Conservation (phyloP, 139 green algal species). For the Trebouxia sp. region DNA sequence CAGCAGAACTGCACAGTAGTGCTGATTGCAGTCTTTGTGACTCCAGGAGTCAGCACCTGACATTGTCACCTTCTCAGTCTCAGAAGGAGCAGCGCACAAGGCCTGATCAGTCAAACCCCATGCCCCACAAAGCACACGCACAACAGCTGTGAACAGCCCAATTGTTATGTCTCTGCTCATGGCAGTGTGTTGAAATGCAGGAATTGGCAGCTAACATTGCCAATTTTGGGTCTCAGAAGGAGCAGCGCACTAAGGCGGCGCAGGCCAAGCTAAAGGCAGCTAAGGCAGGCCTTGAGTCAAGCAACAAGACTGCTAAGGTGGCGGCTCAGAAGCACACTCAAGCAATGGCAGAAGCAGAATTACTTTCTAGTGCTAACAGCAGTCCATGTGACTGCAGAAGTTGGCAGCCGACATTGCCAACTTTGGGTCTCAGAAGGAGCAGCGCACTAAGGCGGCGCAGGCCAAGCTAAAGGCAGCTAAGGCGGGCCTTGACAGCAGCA, state of each 20-base stretch:
- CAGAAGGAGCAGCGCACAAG: slow-evolving; percentile 73
- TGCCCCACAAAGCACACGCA: slow-evolving; percentile 76
- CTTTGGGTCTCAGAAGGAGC: slow-evolving; percentile 77
- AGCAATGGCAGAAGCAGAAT: slow-evolving; percentile 71
- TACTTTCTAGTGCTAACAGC: too few species aligned
- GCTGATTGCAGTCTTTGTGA: too few species aligned
- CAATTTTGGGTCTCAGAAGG: slow-evolving; percentile 76
- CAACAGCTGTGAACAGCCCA: too few species aligned
- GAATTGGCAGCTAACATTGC: slow-evolving; percentile 73
- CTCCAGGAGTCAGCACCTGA: too few species aligned
- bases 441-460: slow-evolving; percentile 68
- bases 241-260: slow-evolving; percentile 66
- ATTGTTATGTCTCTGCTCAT: too few species aligned
- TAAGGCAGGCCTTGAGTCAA: slow-evolving; percentile 62
- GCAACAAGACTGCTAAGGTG: slow-evolving; percentile 52
- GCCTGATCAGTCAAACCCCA: slow-evolving; percentile 69
- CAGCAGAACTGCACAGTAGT: too few species aligned
- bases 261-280: slow-evolving; percentile 75
- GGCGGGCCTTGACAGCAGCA: slow-evolving; percentile 54
- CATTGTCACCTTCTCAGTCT: too few species aligned
- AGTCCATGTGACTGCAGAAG: slow-evolving; percentile 39
- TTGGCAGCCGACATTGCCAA: slow-evolving; percentile 81
- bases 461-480: slow-evolving; percentile 79
- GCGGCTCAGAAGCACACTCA: slow-evolving; percentile 49
- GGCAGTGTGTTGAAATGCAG: too few species aligned